phyloP scores from a whole-genome alignment of 1,139 yeast genomes.

The Magnusiomyces fungicola region DNA sequence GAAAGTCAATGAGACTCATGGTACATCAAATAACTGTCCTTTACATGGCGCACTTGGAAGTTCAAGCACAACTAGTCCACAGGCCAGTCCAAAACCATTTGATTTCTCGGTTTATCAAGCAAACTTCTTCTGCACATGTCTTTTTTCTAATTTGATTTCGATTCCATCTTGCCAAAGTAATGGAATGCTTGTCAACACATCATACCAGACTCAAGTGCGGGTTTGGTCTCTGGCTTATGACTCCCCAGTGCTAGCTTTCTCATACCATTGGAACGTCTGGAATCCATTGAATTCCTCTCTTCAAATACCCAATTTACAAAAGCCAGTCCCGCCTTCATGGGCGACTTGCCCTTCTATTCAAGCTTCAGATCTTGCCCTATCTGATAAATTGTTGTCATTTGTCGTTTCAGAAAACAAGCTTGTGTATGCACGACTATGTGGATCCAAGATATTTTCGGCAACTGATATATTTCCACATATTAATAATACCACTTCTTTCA shows the following conservation, averaged over 20 bases:
- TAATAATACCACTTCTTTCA: not conserved
- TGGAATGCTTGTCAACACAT: no score
- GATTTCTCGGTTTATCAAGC: no score
- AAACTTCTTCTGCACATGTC: no score
- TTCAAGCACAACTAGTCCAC: no score
- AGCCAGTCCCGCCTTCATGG: conserved; percentile 20
- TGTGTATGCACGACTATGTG: not conserved
- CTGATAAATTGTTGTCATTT: conserved; percentile 15
- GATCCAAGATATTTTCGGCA: not conserved
- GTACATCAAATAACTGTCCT: no score
- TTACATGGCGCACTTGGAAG: no score
- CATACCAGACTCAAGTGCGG: conserved; percentile 6
- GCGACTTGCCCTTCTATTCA: conserved; percentile 14
- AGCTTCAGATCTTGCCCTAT: conserved; percentile 17
- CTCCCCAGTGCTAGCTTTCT: conserved; percentile 4
- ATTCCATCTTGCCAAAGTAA: no score
- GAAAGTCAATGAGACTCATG: not conserved
- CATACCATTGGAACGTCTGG: conserved; percentile 16
- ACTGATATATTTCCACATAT: not conserved
- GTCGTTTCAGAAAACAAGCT: conserved; percentile 15
- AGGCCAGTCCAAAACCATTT: no score
- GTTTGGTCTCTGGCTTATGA: conserved; percentile 11
- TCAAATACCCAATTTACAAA: no score
- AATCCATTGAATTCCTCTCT: no score
- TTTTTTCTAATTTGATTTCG: not conserved